phyloP scores from a whole-genome alignment of 2,329 filamentous ascomycete genomes.

The Scytalidium sp. region DNA sequence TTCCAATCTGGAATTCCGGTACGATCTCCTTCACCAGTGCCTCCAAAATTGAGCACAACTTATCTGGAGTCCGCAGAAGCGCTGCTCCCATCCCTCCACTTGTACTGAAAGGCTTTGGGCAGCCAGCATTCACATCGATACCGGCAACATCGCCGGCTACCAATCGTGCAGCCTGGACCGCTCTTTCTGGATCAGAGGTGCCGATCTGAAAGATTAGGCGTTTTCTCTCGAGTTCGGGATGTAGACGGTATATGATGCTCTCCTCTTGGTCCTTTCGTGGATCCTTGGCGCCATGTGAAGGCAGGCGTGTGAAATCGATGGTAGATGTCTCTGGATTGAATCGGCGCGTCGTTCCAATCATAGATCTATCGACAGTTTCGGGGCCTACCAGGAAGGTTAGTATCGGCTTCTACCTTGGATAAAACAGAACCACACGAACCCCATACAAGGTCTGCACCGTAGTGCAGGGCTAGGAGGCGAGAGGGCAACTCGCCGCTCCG shows the following conservation, averaged over 20 bases:
- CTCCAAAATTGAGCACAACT: slow-evolving; percentile 77
- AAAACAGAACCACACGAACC: slow-evolving; percentile 46
- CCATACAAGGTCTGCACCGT: slow-evolving; percentile 97
- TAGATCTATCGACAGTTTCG: slow-evolving; percentile 87
- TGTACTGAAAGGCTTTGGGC: slow-evolving; percentile 95
- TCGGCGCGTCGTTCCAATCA: slow-evolving; percentile 81
- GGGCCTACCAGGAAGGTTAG: slow-evolving; percentile 54
- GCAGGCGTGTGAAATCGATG: slow-evolving; percentile 78
- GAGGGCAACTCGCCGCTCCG: slow-evolving; percentile 94
- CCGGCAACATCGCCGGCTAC: slow-evolving; percentile 86
- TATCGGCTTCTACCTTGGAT: slow-evolving; percentile 6
- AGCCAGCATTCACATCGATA: slow-evolving; percentile 98
- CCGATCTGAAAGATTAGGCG: slow-evolving; percentile 90
- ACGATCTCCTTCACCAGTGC: slow-evolving; percentile 77
- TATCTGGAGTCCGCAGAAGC: slow-evolving; percentile 79
- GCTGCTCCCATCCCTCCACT: slow-evolving; percentile 94
- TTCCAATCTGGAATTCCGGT: slow-evolving; percentile 78
- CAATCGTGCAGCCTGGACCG: slow-evolving; percentile 79
- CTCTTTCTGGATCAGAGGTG: slow-evolving; percentile 76
- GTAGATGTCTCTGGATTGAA: slow-evolving; percentile 74
- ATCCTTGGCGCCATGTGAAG: slow-evolving; percentile 66
- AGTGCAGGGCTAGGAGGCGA: slow-evolving; percentile 83
- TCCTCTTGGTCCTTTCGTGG: slow-evolving; percentile 50
- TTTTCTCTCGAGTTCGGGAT: slow-evolving; percentile 71
- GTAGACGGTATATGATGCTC: slow-evolving; percentile 79